Conservation (phyloP, 1,139 yeast genomes). For the Zygosaccharomyces pseudobailii region DNA sequence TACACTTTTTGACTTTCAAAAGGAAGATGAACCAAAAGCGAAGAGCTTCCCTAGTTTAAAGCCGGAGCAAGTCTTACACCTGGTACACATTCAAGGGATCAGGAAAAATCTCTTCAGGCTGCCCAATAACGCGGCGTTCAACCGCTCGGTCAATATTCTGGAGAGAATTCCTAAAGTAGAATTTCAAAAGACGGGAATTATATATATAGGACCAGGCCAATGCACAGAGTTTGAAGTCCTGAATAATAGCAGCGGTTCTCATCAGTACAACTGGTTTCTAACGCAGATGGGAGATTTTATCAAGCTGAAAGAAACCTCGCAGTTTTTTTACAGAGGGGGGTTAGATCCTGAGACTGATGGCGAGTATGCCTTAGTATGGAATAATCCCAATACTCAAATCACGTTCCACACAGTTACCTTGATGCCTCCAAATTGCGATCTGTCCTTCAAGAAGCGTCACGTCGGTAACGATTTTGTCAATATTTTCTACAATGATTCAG, state of each 20-base stretch:
- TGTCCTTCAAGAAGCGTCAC: conserved; percentile 68
- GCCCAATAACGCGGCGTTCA: conserved; percentile 7
- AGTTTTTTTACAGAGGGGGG: conserved; percentile 67
- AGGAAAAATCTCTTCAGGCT: conserved; percentile 3
- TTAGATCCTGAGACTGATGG: conserved; percentile 71
- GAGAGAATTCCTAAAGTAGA: conserved; percentile 78
- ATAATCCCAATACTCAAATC: conserved; percentile 64
- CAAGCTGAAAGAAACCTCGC: conserved; percentile 48
- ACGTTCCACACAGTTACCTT: conserved; percentile 75
- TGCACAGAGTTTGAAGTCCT: conserved; percentile 58
- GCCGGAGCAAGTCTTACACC: conserved; percentile 8
- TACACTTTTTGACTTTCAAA: conserved; percentile 6
- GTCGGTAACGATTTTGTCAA: conserved; percentile 84
- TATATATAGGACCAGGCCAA: conserved; percentile 71
- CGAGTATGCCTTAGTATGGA: conserved; percentile 68
- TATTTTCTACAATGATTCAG: conserved; percentile 73
- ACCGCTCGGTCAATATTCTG: conserved; percentile 57
- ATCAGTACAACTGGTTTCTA: conserved; percentile 55
- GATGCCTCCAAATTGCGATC: conserved; percentile 59
- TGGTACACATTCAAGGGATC: conserved; percentile 3
- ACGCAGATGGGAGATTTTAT: conserved; percentile 55
- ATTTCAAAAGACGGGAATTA: conserved; percentile 71
- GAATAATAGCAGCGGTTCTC: conserved; percentile 61
- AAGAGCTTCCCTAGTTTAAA: not conserved
- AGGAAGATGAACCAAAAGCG: not conserved